Percentiles rank a stretch among this genome's conserved stretches.
Evolutionary conservation across 192 early-diverging fungal species (phyloP).

Genomic region (Umbelopsis ramanniana): DNA sequence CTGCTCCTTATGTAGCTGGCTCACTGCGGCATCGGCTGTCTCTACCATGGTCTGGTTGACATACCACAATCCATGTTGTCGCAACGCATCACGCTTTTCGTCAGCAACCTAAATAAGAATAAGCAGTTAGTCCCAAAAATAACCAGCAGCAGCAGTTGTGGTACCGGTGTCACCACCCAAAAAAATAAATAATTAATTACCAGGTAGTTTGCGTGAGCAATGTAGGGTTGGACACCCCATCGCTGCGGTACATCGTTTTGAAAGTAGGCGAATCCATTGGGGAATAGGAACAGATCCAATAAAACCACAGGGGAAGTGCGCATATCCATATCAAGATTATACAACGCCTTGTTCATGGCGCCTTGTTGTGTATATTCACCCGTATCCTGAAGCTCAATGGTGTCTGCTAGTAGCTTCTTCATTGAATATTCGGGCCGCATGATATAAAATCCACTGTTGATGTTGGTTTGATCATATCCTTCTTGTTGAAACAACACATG

Average conservation of each 20-base stretch:
- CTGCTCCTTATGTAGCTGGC: neutral
- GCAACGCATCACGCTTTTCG: slow-evolving; percentile 13
- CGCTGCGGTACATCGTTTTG: slow-evolving; percentile 20
- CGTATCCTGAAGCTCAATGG: slow-evolving; percentile 27
- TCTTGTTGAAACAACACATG: slow-evolving; percentile 35
- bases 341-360: slow-evolving; percentile 34
- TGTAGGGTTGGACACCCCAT: slow-evolving; percentile 34
- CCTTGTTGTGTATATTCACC: slow-evolving; percentile 33
- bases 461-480: slow-evolving; percentile 26
- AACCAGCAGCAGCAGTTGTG: neutral
- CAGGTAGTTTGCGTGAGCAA: slow-evolving; percentile 42
- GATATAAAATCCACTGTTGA: slow-evolving; percentile 37
- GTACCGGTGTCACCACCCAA: neutral
- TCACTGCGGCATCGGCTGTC: neutral
- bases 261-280: slow-evolving; percentile 37
- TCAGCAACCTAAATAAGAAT: slow-evolving; percentile 8
- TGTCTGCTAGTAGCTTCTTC: slow-evolving; percentile 30
- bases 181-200: slow-evolving; percentile 1
- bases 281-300: slow-evolving; percentile 33
- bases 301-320: slow-evolving; percentile 27
- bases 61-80: slow-evolving; percentile 20
- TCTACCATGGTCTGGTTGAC: slow-evolving; percentile 9
- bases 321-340: slow-evolving; percentile 30
- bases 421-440: slow-evolving; percentile 24
- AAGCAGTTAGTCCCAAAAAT: neutral